Evolutionary conservation across 805 yeast species (phyloP).

Genomic region (Saccharomyces kudriavzevii): DNA sequence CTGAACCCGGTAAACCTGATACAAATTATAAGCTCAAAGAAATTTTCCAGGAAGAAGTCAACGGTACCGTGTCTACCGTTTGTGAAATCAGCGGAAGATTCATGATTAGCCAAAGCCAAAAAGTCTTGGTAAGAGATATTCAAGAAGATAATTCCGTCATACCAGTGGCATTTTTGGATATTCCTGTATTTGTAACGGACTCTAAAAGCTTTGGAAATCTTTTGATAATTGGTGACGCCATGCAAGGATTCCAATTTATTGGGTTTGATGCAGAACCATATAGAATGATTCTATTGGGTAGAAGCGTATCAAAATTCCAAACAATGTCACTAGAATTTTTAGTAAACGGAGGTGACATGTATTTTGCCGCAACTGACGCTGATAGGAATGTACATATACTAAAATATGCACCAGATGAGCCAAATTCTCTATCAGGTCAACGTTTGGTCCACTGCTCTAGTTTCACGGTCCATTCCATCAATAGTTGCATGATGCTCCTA

Average conservation of each 20-base stretch:
- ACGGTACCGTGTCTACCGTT: slow-evolving; percentile 76
- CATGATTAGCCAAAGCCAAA: slow-evolving; percentile 80
- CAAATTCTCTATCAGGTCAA: slow-evolving; percentile 73
- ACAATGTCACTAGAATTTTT: slow-evolving; percentile 58
- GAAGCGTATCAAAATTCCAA: slow-evolving; percentile 56
- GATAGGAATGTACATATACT: slow-evolving; percentile 59
- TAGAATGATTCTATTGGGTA: slow-evolving; percentile 69
- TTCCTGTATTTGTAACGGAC: slow-evolving; percentile 71
- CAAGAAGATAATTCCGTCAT: slow-evolving; percentile 80
- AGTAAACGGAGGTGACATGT: slow-evolving; percentile 60
- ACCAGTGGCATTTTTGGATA: slow-evolving; percentile 89
- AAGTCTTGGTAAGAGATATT: slow-evolving; percentile 63
- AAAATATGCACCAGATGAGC: slow-evolving; percentile 89
- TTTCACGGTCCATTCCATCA: slow-evolving; percentile 56
- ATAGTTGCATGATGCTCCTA: slow-evolving; percentile 45
- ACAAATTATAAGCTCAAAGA: slow-evolving; percentile 71
- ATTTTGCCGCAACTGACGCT: slow-evolving; percentile 60
- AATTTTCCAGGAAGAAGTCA: slow-evolving; percentile 60
- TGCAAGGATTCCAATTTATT: slow-evolving; percentile 61
- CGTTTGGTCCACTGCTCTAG: slow-evolving; percentile 60
- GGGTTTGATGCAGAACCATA: slow-evolving; percentile 96
- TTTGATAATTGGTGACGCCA: slow-evolving; percentile 71
- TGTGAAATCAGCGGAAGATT: slow-evolving; percentile 79
- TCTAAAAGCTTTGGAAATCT: slow-evolving; percentile 78
- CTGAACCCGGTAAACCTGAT: slow-evolving; percentile 83